Conservation (phyloP, 257 asterid genomes). For the Scutellaria baicalensis region DNA sequence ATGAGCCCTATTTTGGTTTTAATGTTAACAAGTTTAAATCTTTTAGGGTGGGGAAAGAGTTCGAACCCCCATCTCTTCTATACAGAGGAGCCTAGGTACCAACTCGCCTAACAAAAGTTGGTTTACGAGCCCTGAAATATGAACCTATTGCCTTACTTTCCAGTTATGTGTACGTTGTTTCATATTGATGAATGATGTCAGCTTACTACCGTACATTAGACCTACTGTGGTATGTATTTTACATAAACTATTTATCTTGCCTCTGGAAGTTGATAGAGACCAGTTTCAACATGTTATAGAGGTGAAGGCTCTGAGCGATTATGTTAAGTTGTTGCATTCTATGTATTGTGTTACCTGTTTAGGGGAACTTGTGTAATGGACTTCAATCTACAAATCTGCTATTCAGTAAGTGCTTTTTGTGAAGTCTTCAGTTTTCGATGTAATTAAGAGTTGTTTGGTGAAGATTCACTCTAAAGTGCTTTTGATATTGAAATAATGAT, state of each 20-base stretch:
- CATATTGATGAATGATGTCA: neutral
- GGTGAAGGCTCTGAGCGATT: neutral
- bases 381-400: neutral
- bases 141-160: neutral
- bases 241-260: neutral
- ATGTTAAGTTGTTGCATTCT: neutral
- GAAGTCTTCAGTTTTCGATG: neutral
- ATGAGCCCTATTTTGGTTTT: no score
- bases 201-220: neutral
- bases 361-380: neutral
- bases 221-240: neutral
- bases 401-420: neutral
- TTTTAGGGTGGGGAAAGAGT: no score
- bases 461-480: neutral
- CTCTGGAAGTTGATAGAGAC: neutral
- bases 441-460: neutral
- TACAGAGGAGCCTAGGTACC: no score
- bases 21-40: neutral
- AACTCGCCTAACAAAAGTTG: no score
- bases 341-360: conserved; percentile 2
- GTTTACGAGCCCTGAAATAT: neutral
- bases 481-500: neutral
- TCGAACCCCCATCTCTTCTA: no score
- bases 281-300: neutral
- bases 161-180: neutral